Evolutionary conservation across 78 protist genomes (phyloP).

Genomic region (Capsaspora owczarzaki): DNA sequence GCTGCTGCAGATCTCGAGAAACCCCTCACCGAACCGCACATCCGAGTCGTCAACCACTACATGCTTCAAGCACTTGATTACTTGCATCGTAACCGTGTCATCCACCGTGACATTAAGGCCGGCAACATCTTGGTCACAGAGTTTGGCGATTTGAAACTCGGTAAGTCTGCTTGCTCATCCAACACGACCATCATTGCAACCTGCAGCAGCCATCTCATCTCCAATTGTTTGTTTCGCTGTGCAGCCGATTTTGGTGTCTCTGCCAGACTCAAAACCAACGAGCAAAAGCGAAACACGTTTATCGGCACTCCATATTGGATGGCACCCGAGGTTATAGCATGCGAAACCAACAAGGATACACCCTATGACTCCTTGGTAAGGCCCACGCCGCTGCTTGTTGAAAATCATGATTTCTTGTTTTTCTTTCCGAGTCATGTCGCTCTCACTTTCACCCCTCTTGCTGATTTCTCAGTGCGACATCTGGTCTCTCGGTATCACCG

Average conservation of each 20-base stretch:
- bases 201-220: not conserved
- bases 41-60: constrained; percentile 65
- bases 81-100: constrained; percentile 50
- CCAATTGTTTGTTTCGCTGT: not conserved
- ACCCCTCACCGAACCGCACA: constrained; percentile 67
- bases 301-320: constrained; percentile 79
- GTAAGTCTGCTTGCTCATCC: not conserved
- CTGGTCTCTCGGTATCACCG: constrained; percentile 76
- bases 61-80: constrained; percentile 39
- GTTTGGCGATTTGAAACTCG: constrained; percentile 66
- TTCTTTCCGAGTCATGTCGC: too few species aligned
- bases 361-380: constrained; percentile 7
- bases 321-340: constrained; percentile 23
- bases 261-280: constrained; percentile 22
- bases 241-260: constrained; percentile 87
- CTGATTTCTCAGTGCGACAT: constrained; percentile 54
- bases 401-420: too few species aligned
- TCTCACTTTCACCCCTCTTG: too few species aligned
- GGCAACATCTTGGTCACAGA: constrained; percentile 76
- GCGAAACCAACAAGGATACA: constrained; percentile 10
- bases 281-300: constrained; percentile 51
- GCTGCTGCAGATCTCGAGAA: constrained; percentile 14
- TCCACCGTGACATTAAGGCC: constrained; percentile 90
- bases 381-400: not conserved
- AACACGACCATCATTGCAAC: too few species aligned